These are phyloP conservation scores for Blakeslea trispora DNA, from an alignment of 371 early-diverging fungal species.

Conservation along the genomic window DNA sequence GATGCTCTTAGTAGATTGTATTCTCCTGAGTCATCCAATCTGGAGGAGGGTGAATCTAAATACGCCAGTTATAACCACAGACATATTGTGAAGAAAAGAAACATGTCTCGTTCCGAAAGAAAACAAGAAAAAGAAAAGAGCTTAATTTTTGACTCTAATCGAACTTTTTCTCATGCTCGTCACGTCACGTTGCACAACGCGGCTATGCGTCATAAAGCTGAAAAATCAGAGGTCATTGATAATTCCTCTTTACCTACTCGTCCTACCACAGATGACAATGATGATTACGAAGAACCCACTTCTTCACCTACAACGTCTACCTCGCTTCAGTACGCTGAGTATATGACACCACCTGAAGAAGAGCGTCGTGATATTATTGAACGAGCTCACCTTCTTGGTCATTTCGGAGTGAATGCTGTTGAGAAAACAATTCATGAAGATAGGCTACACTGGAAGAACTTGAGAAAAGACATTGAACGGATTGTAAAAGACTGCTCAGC, in stretches of 20 bases:
- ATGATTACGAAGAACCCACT: no score
- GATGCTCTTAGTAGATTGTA: neutral
- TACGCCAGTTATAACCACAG: neutral
- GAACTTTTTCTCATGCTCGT: no score
- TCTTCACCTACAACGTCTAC: neutral
- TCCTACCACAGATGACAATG: neutral
- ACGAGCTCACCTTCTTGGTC: neutral
- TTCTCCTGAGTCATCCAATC: neutral
- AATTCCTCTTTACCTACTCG: neutral
- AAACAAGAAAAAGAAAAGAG: no score
- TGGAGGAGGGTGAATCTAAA: constrained; percentile 7
- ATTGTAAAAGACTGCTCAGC: neutral
- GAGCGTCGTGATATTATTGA: neutral
- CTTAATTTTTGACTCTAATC: no score
- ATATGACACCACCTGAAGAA: neutral
- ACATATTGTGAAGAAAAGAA: neutral
- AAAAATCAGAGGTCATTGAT: neutral
- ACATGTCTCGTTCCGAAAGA: no score
- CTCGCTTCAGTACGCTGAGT: neutral
- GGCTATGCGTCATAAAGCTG: neutral
- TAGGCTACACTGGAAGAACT: constrained; percentile 3
- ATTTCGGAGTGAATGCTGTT: neutral
- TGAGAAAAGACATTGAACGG: neutral
- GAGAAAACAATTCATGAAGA: neutral
- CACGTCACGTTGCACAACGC: no score